A percentile compares a stretch with the other conserved stretches of the same genome.
Evolutionary conservation across 805 yeast species (phyloP).

Genomic region (Saccharomycopsis sp.): DNA sequence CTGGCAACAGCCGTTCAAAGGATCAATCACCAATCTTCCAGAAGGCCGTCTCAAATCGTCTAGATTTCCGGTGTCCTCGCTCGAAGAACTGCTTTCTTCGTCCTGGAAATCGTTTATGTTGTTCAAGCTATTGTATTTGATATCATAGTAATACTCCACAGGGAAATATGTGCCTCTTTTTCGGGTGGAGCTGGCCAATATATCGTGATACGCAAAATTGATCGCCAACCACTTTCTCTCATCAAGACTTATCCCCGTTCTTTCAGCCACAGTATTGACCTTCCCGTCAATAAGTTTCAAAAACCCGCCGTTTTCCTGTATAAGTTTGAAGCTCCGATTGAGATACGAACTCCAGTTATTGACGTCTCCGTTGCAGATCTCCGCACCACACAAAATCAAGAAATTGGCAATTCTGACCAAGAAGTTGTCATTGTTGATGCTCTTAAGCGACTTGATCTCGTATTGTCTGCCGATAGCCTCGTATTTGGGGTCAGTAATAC

Average conservation of each 20-base stretch:
- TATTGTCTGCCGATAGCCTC: slow-evolving; percentile 42
- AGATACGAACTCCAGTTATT: slow-evolving; percentile 65
- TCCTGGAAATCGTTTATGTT: background rate
- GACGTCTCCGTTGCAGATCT: slow-evolving; percentile 78
- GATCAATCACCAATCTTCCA: slow-evolving; percentile 43
- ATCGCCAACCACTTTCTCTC: slow-evolving; percentile 61
- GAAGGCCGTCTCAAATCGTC: background rate
- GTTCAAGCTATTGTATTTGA: slow-evolving; percentile 31
- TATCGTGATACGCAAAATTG: slow-evolving; percentile 76
- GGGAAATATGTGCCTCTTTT: slow-evolving; percentile 63
- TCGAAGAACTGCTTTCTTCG: background rate
- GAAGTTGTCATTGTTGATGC: slow-evolving; percentile 31
- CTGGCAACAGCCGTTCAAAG: slow-evolving; percentile 67
- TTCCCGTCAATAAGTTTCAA: slow-evolving; percentile 42
- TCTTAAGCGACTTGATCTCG: slow-evolving; percentile 40
- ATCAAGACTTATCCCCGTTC: slow-evolving; percentile 18
- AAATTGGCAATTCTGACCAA: slow-evolving; percentile 53
- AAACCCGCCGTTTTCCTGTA: slow-evolving; percentile 58
- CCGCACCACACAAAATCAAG: slow-evolving; percentile 68
- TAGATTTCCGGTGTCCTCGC: slow-evolving; percentile 1
- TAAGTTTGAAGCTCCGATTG: slow-evolving; percentile 57
- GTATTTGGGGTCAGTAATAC: slow-evolving; percentile 26
- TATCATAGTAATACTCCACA: slow-evolving; percentile 48
- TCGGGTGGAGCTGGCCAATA: slow-evolving; percentile 54
- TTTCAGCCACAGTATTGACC: slow-evolving; percentile 30